A percentile compares a stretch with the other conserved stretches of the same genome.
phyloP scores from a whole-genome alignment of 2,329 filamentous ascomycete genomes.

The Xylariaceae sp. region DNA sequence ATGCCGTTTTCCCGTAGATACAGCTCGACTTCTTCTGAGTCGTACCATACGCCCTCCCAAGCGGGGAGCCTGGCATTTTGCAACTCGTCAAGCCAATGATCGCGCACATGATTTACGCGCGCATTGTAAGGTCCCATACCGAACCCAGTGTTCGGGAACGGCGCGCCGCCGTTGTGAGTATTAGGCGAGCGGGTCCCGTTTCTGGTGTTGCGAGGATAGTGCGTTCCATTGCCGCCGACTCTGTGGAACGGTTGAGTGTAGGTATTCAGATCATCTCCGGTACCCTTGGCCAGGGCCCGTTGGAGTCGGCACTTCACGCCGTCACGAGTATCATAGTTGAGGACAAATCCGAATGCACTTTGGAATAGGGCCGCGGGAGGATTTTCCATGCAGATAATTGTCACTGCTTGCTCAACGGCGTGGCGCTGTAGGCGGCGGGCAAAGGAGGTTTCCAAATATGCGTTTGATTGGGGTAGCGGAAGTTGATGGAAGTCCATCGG shows the following conservation, averaged over 20 bases:
- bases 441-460: conserved; percentile 62
- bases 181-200: conserved; percentile 16
- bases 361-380: conserved; percentile 46
- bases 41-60: conserved; percentile 72
- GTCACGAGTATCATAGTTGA: conserved; percentile 54
- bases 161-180: no score
- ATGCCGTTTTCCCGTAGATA: conserved; percentile 65
- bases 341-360: conserved; percentile 66
- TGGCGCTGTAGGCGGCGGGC: conserved; percentile 66
- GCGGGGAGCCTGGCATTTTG: conserved; percentile 55
- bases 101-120: conserved; percentile 36
- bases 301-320: conserved; percentile 42
- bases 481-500: conserved; percentile 32
- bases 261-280: conserved; percentile 48
- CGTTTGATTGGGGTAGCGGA: conserved; percentile 29
- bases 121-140: conserved; percentile 48
- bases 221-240: conserved; percentile 65
- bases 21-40: conserved; percentile 70
- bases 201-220: conserved; percentile 44
- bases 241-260: conserved; percentile 60
- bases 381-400: conserved; percentile 49
- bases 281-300: conserved; percentile 29
- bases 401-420: conserved; percentile 59
- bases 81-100: conserved; percentile 41
- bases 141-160: conserved; percentile 28